Percentiles rank a stretch among this genome's conserved stretches.
These are phyloP conservation scores for Fraxinus latifolia DNA, from an alignment of 305 asterid species.

Conservation along the genomic window DNA sequence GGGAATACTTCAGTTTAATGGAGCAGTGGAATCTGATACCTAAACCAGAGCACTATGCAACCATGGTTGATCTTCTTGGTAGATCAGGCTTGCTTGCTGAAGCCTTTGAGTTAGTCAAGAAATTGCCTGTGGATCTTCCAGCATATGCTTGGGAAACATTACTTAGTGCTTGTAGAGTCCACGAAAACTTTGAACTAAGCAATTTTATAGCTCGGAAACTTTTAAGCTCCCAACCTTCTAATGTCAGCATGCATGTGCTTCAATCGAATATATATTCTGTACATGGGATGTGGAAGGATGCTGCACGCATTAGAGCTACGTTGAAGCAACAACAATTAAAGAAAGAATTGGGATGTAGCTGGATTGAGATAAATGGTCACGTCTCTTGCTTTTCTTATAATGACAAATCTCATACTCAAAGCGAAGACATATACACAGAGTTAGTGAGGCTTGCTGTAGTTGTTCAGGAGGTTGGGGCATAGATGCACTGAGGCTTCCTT, in stretches of 20 bases:
- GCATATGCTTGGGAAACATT: conserved; percentile 44
- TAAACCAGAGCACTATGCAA: conserved; percentile 39
- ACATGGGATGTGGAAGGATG: conserved; percentile 49
- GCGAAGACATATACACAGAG: conserved; percentile 23
- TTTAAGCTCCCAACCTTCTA: conserved; percentile 22
- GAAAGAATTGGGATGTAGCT: conserved; percentile 49
- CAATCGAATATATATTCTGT: conserved; percentile 47
- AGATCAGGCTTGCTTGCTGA: conserved; percentile 41
- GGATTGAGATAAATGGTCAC: conserved; percentile 41
- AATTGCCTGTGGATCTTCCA: conserved; percentile 38
- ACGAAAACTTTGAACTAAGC: conserved; percentile 36
- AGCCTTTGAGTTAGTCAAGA: conserved; percentile 37
- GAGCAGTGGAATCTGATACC: conserved; percentile 40
- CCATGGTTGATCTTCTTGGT: conserved; percentile 44
- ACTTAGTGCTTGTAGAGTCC: conserved; percentile 46
- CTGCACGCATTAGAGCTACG: conserved; percentile 38
- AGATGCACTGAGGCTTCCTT: conserved; percentile 14
- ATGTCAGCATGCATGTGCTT: conserved; percentile 41
- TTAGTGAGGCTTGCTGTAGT: conserved; percentile 32
- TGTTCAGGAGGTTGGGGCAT: conserved; percentile 27
- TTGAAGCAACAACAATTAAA: conserved; percentile 23
- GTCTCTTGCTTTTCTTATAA: conserved; percentile 29
- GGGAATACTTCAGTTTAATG: conserved; percentile 35
- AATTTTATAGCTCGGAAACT: conserved; percentile 33
- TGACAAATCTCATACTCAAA: conserved; percentile 26